phyloP scores from a whole-genome alignment of 345 rosid genomes.

The Rhodomyrtus tomentosa region DNA sequence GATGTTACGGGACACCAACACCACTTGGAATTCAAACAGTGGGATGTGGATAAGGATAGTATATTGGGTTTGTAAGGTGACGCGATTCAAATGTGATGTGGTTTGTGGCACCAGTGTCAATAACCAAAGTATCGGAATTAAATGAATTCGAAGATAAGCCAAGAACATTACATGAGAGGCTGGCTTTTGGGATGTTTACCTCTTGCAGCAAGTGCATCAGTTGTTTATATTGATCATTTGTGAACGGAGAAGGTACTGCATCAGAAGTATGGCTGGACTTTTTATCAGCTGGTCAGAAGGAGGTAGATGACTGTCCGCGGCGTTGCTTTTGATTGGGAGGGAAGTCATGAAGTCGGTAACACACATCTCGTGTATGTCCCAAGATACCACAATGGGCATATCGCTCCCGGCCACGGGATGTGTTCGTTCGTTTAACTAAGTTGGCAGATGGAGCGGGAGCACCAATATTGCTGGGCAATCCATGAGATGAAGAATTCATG shows the following conservation, averaged over 20 bases:
- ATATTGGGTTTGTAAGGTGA: no score
- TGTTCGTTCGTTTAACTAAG: neutral
- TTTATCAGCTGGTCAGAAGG: neutral
- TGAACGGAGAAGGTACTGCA: neutral
- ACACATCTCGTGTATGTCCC: neutral
- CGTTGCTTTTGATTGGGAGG: neutral
- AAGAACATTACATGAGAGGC: neutral
- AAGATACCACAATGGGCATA: neutral
- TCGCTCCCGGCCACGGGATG: fast-evolving
- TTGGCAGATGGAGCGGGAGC: neutral
- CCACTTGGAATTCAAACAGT: neutral
- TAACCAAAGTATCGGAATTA: neutral
- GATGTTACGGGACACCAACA: neutral
- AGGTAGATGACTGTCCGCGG: neutral
- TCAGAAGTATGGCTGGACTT: neutral
- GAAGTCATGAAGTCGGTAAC: neutral
- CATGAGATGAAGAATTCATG: fast-evolving
- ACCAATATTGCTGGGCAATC: no score
- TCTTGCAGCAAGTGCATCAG: neutral
- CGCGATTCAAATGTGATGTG: neutral
- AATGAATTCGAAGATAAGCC: neutral
- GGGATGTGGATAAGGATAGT: neutral
- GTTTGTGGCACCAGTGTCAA: neutral
- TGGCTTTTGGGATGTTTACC: neutral
- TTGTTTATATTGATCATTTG: neutral